These are phyloP conservation scores for Periconia digitata DNA, from an alignment of 2,329 filamentous ascomycete genomes.

Conservation along the genomic window DNA sequence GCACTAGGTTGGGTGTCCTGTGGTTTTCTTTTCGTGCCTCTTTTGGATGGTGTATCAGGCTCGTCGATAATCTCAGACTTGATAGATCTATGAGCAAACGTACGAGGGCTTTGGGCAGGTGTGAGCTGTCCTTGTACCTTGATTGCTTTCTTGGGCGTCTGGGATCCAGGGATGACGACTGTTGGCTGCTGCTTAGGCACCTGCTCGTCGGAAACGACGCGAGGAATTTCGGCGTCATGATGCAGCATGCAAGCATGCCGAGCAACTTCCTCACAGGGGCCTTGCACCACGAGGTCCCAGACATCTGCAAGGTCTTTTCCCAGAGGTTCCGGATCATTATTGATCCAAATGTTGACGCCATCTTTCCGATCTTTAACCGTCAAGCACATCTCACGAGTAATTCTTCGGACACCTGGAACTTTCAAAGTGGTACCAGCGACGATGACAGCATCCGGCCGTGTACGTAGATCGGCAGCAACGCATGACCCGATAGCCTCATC, in stretches of 20 bases:
- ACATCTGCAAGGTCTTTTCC: slow-evolving; percentile 85
- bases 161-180: slow-evolving; percentile 26
- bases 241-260: slow-evolving; percentile 63
- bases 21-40: slow-evolving; percentile 35
- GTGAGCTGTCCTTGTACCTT: slow-evolving; percentile 37
- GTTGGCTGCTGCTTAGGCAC: slow-evolving; percentile 32
- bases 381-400: slow-evolving; percentile 88
- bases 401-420: slow-evolving; percentile 85
- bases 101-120: slow-evolving; percentile 34
- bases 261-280: slow-evolving; percentile 86
- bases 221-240: slow-evolving; percentile 55
- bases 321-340: slow-evolving; percentile 80
- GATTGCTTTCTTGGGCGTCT: slow-evolving; percentile 35
- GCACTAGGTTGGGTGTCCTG: slow-evolving; percentile 21
- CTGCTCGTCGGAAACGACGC: slow-evolving; percentile 39
- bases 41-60: slow-evolving; percentile 35
- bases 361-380: slow-evolving; percentile 80
- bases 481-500: slow-evolving; percentile 94
- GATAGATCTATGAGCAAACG: slow-evolving; percentile 12
- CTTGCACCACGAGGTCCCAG: slow-evolving; percentile 88
- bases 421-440: slow-evolving; percentile 96
- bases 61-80: slow-evolving; percentile 20
- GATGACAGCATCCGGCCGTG: slow-evolving; percentile 85
- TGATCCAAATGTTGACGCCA: slow-evolving; percentile 92
- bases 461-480: slow-evolving; percentile 79